Evolutionary conservation across 768 basidiomycete genomes (phyloP).

Genomic region (Myochromella boudieri): DNA sequence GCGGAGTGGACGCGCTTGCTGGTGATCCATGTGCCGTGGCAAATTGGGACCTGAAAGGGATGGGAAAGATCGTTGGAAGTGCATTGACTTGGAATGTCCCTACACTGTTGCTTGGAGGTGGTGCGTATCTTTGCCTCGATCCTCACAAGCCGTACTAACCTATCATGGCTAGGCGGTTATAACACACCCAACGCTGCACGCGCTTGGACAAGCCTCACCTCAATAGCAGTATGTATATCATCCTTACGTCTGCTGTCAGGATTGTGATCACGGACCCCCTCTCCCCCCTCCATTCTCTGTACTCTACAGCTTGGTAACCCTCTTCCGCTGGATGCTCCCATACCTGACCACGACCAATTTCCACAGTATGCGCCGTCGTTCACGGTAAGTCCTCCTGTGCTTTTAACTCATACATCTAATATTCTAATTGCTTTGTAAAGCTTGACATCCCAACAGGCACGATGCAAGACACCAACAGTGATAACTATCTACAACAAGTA

Average conservation of each 20-base stretch:
- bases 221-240: conserved; percentile 64
- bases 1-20: conserved; percentile 84
- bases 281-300: too few species aligned
- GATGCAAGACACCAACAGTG: conserved; percentile 71
- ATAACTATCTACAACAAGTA: conserved; percentile 50
- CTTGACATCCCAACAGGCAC: conserved; percentile 74
- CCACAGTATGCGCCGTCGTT: conserved; percentile 80
- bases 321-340: conserved; percentile 56
- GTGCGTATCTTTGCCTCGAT: conserved; percentile 32
- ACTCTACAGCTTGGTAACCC: conserved; percentile 51
- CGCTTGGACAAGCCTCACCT: conserved; percentile 84
- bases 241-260: too few species aligned
- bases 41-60: conserved; percentile 63
- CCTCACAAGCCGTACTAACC: conserved; percentile 13
- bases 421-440: conserved; percentile 19
- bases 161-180: conserved; percentile 67
- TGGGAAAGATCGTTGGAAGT: conserved; percentile 64
- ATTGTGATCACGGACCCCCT: too few species aligned
- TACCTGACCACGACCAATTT: conserved; percentile 77
- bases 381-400: conserved; percentile 34
- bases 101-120: conserved; percentile 70
- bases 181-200: conserved; percentile 80
- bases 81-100: conserved; percentile 9
- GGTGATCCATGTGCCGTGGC: conserved; percentile 78
- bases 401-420: not conserved